A percentile compares a stretch with the other conserved stretches of the same genome.
Evolutionary conservation across 2,329 filamentous ascomycete genomes (phyloP).

Genomic region (Colletotrichum cereale): DNA sequence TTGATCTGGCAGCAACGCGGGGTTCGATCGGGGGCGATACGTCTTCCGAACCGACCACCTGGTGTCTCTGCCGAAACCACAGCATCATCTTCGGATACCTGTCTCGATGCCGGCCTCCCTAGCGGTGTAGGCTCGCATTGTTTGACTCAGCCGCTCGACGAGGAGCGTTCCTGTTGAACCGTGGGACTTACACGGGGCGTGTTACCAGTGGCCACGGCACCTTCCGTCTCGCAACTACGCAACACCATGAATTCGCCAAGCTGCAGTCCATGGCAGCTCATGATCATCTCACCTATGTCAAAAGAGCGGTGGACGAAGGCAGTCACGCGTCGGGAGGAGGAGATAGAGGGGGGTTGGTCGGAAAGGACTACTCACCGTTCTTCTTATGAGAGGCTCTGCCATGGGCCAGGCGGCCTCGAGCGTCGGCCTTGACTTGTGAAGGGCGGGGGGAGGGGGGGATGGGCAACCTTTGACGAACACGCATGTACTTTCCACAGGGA

Average conservation of each 20-base stretch:
- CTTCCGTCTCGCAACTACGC: constrained; percentile 6
- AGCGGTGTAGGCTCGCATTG: constrained; percentile 33
- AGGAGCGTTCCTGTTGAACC: constrained; percentile 39
- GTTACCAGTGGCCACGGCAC: constrained; percentile 24
- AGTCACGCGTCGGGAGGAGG: constrained; percentile 10
- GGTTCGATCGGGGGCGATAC: constrained; percentile 27
- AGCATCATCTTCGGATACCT: constrained; percentile 20
- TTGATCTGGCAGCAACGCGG: constrained; percentile 22
- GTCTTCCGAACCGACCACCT: constrained; percentile 29
- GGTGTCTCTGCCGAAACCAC: constrained; percentile 38
- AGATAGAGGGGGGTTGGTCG: constrained; percentile 21
- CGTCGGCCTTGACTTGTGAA: constrained; percentile 27
- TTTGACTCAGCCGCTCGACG: constrained; percentile 32
- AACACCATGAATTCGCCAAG: constrained; percentile 30
- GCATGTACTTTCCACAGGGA: constrained; percentile 35
- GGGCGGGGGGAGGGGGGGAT: constrained; percentile 10
- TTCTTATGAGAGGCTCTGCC: constrained; percentile 26
- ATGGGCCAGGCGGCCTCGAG: constrained; percentile 32
- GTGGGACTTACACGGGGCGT: constrained; percentile 33
- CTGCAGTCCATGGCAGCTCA: constrained; percentile 31
- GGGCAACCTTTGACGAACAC: constrained; percentile 19
- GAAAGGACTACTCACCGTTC: constrained; percentile 36
- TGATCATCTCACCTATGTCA: constrained; percentile 35
- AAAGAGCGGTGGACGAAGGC: constrained; percentile 39
- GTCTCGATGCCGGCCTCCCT: constrained; percentile 33